A percentile compares a stretch with the other conserved stretches of the same genome.
phyloP scores from a whole-genome alignment of 2,329 filamentous ascomycete genomes.

The Colletotrichum limetticola region DNA sequence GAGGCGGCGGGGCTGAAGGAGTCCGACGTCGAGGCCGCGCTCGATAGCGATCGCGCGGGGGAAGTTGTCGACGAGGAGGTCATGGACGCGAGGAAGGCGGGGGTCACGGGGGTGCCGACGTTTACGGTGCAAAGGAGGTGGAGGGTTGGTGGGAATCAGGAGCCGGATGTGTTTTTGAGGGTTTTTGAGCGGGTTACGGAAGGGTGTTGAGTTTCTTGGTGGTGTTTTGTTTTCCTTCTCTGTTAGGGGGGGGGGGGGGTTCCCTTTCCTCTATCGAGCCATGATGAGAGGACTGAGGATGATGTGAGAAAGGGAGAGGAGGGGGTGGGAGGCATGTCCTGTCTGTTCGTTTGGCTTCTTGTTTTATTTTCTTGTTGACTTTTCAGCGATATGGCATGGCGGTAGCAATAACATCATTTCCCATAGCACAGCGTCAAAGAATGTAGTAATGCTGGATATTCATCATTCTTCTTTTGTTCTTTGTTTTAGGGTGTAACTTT shows the following conservation, averaged over 20 bases:
- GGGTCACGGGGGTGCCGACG: conserved; percentile 76
- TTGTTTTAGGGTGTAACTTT: no score
- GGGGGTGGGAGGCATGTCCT: neutral
- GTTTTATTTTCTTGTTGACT: neutral
- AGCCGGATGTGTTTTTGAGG: conserved; percentile 71
- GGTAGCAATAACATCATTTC: neutral
- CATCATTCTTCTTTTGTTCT: neutral
- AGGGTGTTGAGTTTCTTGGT: conserved; percentile 15
- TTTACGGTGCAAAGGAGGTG: conserved; percentile 77
- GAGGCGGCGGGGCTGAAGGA: conserved; percentile 44
- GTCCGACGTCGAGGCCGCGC: conserved; percentile 29
- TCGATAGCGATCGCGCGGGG: conserved; percentile 42
- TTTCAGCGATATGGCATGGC: neutral
- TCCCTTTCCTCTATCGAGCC: no score
- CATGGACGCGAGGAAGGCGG: conserved; percentile 41
- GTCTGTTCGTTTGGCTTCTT: neutral
- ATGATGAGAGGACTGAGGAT: neutral
- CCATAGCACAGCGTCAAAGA: neutral
- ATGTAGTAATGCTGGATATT: neutral
- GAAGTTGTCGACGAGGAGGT: conserved; percentile 45
- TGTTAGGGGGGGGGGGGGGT: neutral
- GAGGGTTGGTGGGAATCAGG: conserved; percentile 78
- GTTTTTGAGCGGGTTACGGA: conserved; percentile 69
- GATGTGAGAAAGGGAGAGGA: neutral
- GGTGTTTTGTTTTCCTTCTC: no score